Conservation (phyloP, 495 filamentous ascomycete genomes). For the Trichoderma reesei region DNA sequence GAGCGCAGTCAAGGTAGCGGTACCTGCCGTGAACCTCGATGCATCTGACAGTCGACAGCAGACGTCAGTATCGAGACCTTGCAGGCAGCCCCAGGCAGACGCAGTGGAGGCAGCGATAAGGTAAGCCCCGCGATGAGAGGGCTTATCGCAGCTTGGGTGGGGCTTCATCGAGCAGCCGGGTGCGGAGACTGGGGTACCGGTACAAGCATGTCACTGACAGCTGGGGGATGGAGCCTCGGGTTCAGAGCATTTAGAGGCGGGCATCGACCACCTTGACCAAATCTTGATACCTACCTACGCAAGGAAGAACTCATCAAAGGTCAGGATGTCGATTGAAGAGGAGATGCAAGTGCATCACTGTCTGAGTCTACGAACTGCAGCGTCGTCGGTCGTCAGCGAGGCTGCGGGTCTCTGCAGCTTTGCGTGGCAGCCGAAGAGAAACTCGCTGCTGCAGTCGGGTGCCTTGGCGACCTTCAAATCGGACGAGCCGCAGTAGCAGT, state of each 20-base stretch:
- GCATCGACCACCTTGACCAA: not conserved
- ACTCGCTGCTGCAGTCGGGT: not conserved
- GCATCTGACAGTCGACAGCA: no score
- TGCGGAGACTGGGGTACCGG: not conserved
- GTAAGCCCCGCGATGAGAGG: not conserved
- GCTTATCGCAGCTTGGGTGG: slow-evolving; percentile 4
- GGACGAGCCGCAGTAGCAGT: not conserved
- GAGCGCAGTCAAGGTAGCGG: not conserved
- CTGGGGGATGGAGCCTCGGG: not conserved
- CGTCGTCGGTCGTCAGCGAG: not conserved
- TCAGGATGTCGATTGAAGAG: not conserved
- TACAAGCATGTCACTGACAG: not conserved
- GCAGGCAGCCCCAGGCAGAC: slow-evolving; percentile 1
- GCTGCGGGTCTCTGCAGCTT: not conserved
- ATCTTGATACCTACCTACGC: no score
- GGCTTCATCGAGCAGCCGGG: not conserved
- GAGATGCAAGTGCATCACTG: not conserved
- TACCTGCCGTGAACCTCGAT: not conserved
- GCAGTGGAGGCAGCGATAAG: slow-evolving; percentile 1
- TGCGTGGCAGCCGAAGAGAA: not conserved
- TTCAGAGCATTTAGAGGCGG: not conserved
- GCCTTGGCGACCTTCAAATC: not conserved
- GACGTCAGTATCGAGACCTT: not conserved
- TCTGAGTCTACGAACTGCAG: no score
- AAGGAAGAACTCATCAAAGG: not conserved